Percentiles rank a stretch among this genome's conserved stretches.
These are phyloP conservation scores for Chrysanthemum seticuspe DNA, from an alignment of 129 eudicot species.

Conservation along the genomic window DNA sequence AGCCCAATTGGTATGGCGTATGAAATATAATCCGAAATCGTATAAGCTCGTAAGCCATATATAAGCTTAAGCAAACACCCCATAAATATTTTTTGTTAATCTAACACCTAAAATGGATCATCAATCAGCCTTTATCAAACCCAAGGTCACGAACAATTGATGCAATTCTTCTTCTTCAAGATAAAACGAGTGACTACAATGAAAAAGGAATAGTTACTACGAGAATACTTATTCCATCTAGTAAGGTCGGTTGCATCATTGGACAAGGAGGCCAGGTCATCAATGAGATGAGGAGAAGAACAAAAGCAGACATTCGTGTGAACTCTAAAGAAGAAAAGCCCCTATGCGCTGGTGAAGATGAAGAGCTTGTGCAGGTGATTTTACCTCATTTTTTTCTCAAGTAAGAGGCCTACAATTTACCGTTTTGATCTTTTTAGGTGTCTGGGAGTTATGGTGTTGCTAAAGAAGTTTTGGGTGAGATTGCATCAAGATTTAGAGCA, in stretches of 20 bases:
- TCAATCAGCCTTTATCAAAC: constrained; percentile 49
- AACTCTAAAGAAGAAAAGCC: constrained; percentile 76
- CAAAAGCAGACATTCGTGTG: constrained; percentile 80
- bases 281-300: constrained; percentile 88
- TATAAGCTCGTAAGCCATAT: too few species aligned
- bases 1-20: too few species aligned
- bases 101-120: not conserved
- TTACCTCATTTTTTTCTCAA: not conserved
- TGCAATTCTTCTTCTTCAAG: constrained; percentile 77
- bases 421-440: constrained; percentile 36
- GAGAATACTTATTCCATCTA: constrained; percentile 69
- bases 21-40: too few species aligned
- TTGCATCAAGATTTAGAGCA: constrained; percentile 68
- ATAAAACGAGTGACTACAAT: constrained; percentile 59
- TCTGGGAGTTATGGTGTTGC: constrained; percentile 66
- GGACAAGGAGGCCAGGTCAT: constrained; percentile 88
- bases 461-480: constrained; percentile 73
- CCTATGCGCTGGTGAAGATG: constrained; percentile 69
- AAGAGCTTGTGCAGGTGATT: constrained; percentile 88
- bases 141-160: constrained; percentile 82
- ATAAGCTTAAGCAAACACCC: too few species aligned
- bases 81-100: not conserved
- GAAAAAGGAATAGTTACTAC: constrained; percentile 67
- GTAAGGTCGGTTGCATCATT: constrained; percentile 83
- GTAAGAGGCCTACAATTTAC: not conserved